Base-by-base conservation (phyloP, 345 rosid genomes). In the Syzygium grande region DNA sequence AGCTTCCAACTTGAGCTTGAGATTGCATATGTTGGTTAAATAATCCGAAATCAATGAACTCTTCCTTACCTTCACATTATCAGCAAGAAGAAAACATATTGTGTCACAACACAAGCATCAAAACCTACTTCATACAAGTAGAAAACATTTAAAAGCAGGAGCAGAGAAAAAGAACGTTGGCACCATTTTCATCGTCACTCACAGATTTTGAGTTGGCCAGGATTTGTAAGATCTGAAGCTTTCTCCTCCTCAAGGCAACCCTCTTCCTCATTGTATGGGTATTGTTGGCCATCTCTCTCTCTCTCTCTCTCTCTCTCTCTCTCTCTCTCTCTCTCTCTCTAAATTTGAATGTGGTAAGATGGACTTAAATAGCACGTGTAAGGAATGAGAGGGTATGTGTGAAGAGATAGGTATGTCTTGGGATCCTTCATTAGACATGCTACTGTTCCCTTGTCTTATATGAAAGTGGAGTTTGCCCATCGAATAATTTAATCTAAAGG, bases 1-100 rank as follows among this genome's bases (percentile, higher is more conserved):
- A 63, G 94, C 94, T 88, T 93, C 92, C 91, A 95, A 85, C 91
- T 91, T 89, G 87, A 93, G 93, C 90, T 92, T 94, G 88, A 96
- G 95, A 91, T 92, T 90, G 93, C 77, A 87, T 86, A 93, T 92
- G 90, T 91, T 90, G 38, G 91, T 90, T 86, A 95, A 88, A 89
- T 93, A 88, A 63, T 92, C 96, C 89, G 85, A 87, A 84, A 91
- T 52, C 54, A 88, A 59, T 85, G 92, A 92, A 38, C 88, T 92
- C 90, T 85, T 89, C 88, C 92, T 87, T 87, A 89, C 95, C 98
- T 95, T 90, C 84, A 73, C 83, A 73, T 73, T 27, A 38, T 38
- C 38, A 73, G 12, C 49, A 73, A 38, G 49, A 73, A 87, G 59
- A 84, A 84, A 30, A 89, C 43, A 84, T 84, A 11, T 87, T 14